Percentiles rank a stretch among this genome's conserved stretches.
phyloP scores from a whole-genome alignment of 345 rosid genomes.

The Gossypium ekmanianum region DNA sequence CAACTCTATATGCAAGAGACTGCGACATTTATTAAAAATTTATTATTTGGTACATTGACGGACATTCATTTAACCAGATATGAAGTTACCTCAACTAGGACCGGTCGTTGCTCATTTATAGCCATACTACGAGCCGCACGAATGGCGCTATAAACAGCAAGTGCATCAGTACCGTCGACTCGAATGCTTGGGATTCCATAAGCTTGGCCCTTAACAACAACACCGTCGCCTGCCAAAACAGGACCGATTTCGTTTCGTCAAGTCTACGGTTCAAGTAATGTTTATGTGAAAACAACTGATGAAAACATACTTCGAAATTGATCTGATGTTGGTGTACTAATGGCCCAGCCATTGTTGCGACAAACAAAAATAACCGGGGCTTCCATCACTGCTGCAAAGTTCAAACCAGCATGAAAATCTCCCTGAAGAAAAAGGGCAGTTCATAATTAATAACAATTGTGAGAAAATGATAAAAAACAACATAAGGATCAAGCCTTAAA shows the following conservation, averaged over 20 bases:
- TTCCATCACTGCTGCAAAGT: conserved; percentile 81
- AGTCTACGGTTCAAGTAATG: not conserved
- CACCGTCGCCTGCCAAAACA: conserved; percentile 59
- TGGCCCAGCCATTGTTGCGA: conserved; percentile 91
- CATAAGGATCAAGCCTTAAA: not conserved
- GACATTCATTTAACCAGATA: not conserved
- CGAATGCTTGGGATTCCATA: conserved; percentile 81
- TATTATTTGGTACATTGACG: not conserved
- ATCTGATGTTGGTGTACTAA: conserved; percentile 65
- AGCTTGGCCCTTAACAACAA: conserved; percentile 69
- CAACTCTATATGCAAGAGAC: conserved; percentile 72
- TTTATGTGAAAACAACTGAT: not conserved
- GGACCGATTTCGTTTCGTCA: not conserved
- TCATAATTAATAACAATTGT: not conserved
- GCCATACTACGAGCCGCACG: conserved; percentile 63
- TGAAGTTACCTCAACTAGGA: conserved; percentile 56
- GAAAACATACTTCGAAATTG: conserved; percentile 62
- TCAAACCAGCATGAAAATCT: conserved; percentile 82
- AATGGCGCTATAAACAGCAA: conserved; percentile 65
- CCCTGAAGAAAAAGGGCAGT: conserved; percentile 40
- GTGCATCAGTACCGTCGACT: conserved; percentile 78
- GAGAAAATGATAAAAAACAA: not conserved
- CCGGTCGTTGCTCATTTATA: conserved; percentile 52
- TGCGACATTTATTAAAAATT: conserved; percentile 15
- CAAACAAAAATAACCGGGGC: conserved; percentile 72